A percentile compares a stretch with the other conserved stretches of the same genome.
Conservation (phyloP, 75 land plant species). For the Pinus albicaulis region DNA sequence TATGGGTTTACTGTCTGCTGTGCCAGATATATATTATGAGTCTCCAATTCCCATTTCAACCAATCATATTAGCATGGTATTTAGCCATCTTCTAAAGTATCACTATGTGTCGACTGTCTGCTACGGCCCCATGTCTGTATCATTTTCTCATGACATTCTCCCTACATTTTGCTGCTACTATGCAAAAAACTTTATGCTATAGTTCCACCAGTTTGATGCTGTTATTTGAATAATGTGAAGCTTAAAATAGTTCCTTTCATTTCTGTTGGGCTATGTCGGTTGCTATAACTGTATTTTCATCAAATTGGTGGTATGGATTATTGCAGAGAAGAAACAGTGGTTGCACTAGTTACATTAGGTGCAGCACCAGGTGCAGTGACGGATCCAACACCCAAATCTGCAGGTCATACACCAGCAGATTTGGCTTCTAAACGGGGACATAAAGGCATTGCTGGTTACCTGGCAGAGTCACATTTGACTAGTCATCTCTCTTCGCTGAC, state of each 20-base stretch:
- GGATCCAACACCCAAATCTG: slow-evolving; percentile 73
- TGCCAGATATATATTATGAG: too few relatives aligned
- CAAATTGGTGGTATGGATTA: not conserved
- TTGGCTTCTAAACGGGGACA: slow-evolving; percentile 73
- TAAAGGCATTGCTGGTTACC: slow-evolving; percentile 85
- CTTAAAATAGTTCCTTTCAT: not conserved
- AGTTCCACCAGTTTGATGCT: too few relatives aligned
- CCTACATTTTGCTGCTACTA: too few relatives aligned
- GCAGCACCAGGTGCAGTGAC: slow-evolving; percentile 74
- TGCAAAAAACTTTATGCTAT: too few relatives aligned
- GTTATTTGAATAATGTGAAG: too few relatives aligned
- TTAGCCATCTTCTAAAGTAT: too few relatives aligned
- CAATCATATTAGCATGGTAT: too few relatives aligned
- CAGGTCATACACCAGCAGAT: slow-evolving; percentile 80
- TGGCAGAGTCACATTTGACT: slow-evolving; percentile 75
- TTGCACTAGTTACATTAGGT: slow-evolving; percentile 59
- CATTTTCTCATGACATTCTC: too few relatives aligned
- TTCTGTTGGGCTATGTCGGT: not conserved
- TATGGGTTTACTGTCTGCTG: too few relatives aligned
- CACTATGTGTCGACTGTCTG: too few relatives aligned
- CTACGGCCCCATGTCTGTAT: too few relatives aligned
- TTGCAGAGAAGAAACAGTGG: slow-evolving; percentile 68
- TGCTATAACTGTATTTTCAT: not conserved
- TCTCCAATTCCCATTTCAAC: too few relatives aligned
- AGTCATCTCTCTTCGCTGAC: slow-evolving; percentile 50